Evolutionary conservation across 192 early-diverging fungal genomes (phyloP), one percentile per base, ranked within the genome.

Genomic region (Coemansia guatemalensis): DNA sequence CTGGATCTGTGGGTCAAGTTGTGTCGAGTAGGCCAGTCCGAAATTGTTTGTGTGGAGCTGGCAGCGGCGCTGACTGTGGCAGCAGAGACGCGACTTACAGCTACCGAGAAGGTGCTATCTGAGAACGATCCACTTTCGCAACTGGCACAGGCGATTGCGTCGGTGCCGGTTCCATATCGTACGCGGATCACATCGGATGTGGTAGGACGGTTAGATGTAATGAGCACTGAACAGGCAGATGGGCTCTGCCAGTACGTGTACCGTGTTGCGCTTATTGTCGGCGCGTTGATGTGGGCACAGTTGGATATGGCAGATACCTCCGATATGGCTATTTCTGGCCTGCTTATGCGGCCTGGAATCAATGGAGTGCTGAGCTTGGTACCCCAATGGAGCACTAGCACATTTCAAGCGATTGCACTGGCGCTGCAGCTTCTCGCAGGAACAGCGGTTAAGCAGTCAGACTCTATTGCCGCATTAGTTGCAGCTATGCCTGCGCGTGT

Each of bases 1-100:
- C 55, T 48, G 2, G 75, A 73, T 27, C 59, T 79, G 57, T 73
- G 71, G 56, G 24, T 55, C 22, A 79, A 79, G 41, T 23, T 79
- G 21, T 79, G 76, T 23, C 67, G 76, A 2, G 67, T 72, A 9
- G 76, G 76, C 0, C 76, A 79, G 53, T 32, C 27, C 4, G 53
- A 67, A 11, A 33, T 22, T 6, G 21, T 79, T 8, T 60, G 71
- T 32, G 50, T 56, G 1, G 76, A 70, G 49, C 51, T 79, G 8
- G 68, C 76, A 0, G 63, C 71, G 4, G 54, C 67, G 25, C 48
- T 78, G 53, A 60, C 59, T 8, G 14, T 33, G 12, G 54, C 55
- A 14, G 60, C 60, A 21, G 48, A 23, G 12, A n/a, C 21, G 9
- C 49, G 50, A 18, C 30, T 62, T 21, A 6, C 11, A 18, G 22